Base-by-base conservation (phyloP, 768 basidiomycete species). In the Lentinula detonsa region DNA sequence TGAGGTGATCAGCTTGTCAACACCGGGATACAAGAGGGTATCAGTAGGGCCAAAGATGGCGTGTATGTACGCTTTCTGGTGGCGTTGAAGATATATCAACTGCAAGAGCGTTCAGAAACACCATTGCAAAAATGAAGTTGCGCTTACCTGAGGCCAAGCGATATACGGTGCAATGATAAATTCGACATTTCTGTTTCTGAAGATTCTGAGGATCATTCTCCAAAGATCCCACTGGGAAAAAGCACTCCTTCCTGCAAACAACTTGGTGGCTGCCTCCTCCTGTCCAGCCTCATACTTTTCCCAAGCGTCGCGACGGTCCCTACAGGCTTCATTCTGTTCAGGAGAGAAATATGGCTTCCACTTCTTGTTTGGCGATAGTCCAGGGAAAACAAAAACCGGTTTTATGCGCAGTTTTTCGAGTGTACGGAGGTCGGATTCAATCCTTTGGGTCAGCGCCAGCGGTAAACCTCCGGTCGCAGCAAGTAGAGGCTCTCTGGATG, bases 301-400 rank as follows among this genome's bases (percentile, higher is more conserved):
- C 97, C 97, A 99, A 16, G 95, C 97, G 63, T 91, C 86, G 63
- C 85, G 78, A 63, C 91, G 76, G 71, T 91, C 91, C 53, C 85
- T 81, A 71, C 87, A 89, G 16, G 85, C 86, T 50, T 93, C 89
- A 53, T 77, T 78, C 65, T 84, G 78, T 65, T 85, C 85, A 16
- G 71, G 69, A 33, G 84, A 79, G 49, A 84, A 81, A 61, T 81
- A 80, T 10, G 80, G 81, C 72, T 90, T 90, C 76, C 81, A 82
- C 60, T 89, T 85, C 64, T 86, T 87, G 66, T 86, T 86, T 1
- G 92, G 90, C 1, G 85, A 77, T 35, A 99, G 79, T 4, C 97
- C 97, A 15, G 92, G 86, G 74, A 98, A 98, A 55, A 99, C 93
- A 68, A 99, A 96, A n/a, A 99, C 93, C 21, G 97, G 97, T 71